Conservation (phyloP, 1,139 yeast genomes). For the Protomyces inundatus region DNA sequence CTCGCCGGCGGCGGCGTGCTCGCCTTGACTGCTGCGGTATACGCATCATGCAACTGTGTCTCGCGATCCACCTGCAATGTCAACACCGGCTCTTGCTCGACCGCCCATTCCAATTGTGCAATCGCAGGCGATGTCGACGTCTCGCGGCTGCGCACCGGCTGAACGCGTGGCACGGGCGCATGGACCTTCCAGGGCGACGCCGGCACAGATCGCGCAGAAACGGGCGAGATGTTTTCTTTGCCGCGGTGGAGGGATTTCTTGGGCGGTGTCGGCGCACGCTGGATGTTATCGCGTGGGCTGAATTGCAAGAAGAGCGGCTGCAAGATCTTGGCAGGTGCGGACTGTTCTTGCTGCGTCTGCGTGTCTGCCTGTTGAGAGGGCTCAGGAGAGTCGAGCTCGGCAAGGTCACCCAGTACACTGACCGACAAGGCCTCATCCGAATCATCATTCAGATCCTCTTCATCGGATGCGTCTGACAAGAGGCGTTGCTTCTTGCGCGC, state of each 20-base stretch:
- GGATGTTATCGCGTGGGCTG: not conserved
- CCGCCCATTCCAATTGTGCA: not conserved
- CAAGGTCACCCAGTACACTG: not conserved
- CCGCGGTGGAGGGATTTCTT: not conserved
- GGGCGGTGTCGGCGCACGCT: not conserved
- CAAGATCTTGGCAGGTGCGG: not conserved
- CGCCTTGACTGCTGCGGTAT: not conserved
- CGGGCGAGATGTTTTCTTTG: constrained; percentile 15
- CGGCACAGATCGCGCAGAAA: not conserved
- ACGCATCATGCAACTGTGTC: not conserved
- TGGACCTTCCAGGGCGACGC: not conserved
- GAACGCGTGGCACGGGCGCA: not conserved
- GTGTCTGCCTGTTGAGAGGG: not conserved
- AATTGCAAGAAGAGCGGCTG: constrained; percentile 9
- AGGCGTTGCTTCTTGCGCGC: not conserved
- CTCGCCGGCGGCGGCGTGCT: not conserved
- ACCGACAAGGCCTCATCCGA: not conserved
- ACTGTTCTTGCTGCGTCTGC: not conserved
- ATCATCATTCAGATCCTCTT: not conserved
- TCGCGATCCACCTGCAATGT: not conserved
- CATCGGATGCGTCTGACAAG: not conserved
- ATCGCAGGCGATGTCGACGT: not conserved
- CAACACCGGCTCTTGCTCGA: not conserved
- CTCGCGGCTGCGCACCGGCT: not conserved
- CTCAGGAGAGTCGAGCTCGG: not conserved